Percentiles rank a stretch among this genome's conserved stretches.
phyloP scores from a whole-genome alignment of 176 grass and related monocot species.

The Neostapfia colusana region DNA sequence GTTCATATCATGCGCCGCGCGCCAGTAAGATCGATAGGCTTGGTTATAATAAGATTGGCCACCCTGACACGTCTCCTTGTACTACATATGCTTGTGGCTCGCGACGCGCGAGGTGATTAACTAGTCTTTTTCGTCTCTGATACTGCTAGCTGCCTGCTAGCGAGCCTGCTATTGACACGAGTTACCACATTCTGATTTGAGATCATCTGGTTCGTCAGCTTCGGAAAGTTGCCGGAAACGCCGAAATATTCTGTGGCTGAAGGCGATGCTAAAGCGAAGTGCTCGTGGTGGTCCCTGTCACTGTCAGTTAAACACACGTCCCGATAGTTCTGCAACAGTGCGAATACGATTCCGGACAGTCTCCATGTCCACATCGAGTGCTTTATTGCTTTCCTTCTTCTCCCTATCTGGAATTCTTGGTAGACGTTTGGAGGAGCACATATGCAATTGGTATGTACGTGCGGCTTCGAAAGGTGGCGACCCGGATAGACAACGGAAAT shows the following conservation, averaged over 20 bases:
- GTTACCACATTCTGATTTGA: conserved; percentile 11
- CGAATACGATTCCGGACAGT: too few relatives aligned
- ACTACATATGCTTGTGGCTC: too few relatives aligned
- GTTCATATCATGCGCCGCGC: not conserved
- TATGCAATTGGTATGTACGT: conserved; percentile 9
- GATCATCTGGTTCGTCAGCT: conserved; percentile 15
- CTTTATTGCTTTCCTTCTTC: conserved; percentile 12
- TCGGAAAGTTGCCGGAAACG: not conserved
- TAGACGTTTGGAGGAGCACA: not conserved
- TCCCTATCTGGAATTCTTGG: conserved; percentile 1
- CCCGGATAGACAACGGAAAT: not conserved
- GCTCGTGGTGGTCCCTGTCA: not conserved
- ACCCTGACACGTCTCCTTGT: not conserved
- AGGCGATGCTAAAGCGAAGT: not conserved
- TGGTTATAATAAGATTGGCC: not conserved
- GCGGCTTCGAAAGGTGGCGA: conserved; percentile 3
- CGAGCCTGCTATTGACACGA: conserved; percentile 2
- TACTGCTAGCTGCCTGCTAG: not conserved
- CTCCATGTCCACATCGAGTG: too few relatives aligned
- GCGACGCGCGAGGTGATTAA: not conserved
- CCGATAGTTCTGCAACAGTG: not conserved
- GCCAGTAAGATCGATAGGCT: not conserved
- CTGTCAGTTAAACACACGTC: conserved; percentile 9
- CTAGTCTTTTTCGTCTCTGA: not conserved
- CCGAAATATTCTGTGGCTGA: not conserved